These are phyloP conservation scores for Camelina hispida DNA, from an alignment of 345 rosid species.

Conservation along the genomic window DNA sequence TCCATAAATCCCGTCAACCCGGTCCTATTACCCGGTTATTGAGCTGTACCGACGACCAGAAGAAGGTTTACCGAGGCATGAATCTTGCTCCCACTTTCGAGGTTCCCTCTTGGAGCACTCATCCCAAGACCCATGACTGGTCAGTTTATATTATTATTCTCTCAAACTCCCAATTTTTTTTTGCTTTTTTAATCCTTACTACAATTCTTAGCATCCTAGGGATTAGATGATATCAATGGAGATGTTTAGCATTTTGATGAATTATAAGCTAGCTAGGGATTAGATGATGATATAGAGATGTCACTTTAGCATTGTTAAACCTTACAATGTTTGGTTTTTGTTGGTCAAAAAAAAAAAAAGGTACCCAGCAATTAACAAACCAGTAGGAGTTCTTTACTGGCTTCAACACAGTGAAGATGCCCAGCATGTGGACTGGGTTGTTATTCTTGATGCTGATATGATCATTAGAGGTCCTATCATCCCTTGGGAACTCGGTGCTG, in stretches of 20 bases:
- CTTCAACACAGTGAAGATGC: constrained; percentile 92
- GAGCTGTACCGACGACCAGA: constrained; percentile 92
- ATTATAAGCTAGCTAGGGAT: too few species aligned
- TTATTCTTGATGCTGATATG: constrained; percentile 98
- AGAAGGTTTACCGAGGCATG: constrained; percentile 80
- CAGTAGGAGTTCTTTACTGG: constrained; percentile 95
- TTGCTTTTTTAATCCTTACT: neutral
- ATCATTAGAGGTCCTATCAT: constrained; percentile 90
- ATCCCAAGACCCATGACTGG: constrained; percentile 96
- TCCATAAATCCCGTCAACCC: constrained; percentile 83
- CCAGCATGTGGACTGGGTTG: constrained; percentile 90
- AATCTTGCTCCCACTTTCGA: constrained; percentile 84
- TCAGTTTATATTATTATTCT: constrained; percentile 16
- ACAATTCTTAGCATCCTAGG: too few species aligned
- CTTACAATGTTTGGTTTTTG: too few species aligned
- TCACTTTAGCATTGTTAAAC: too few species aligned
- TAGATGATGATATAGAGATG: too few species aligned
- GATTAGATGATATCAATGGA: too few species aligned
- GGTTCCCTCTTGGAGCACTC: constrained; percentile 95
- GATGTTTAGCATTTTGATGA: too few species aligned
- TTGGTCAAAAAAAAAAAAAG: constrained; percentile 24
- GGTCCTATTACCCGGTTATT: constrained; percentile 92
- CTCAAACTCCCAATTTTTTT: neutral
- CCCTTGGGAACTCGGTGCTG: constrained; percentile 96
- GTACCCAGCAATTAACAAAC: constrained; percentile 99